These are phyloP conservation scores for Ochromonas danica DNA, from an alignment of 108 stramenopile genomes.

Conservation along the genomic window DNA sequence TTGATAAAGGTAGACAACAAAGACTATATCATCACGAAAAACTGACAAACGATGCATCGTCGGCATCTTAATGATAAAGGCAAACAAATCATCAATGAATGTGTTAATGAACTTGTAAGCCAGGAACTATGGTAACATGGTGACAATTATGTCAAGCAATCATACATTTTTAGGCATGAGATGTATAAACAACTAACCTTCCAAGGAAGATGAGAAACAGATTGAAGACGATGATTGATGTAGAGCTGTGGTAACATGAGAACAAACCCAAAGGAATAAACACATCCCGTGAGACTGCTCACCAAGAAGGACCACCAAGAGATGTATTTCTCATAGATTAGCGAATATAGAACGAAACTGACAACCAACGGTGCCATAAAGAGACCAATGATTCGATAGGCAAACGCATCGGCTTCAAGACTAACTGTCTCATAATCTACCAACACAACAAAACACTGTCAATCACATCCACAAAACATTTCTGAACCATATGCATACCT, in stretches of 20 bases:
- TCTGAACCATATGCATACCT: too few relatives aligned
- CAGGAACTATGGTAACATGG: conserved; percentile 60
- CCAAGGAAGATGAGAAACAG: conserved; percentile 83
- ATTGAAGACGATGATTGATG: conserved; percentile 80
- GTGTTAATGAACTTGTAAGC: conserved; percentile 86
- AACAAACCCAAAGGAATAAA: conserved; percentile 81
- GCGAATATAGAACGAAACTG: conserved; percentile 67
- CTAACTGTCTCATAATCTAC: too few relatives aligned
- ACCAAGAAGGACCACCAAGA: conserved; percentile 88
- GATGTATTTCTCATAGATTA: conserved; percentile 66
- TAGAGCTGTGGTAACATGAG: conserved; percentile 85
- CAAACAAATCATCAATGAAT: conserved; percentile 89
- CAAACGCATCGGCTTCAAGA: conserved; percentile 75
- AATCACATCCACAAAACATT: too few relatives aligned
- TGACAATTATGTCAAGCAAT: too few relatives aligned
- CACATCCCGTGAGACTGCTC: conserved; percentile 65
- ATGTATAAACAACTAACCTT: background rate
- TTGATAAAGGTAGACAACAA: conserved; percentile 90
- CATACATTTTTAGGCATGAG: too few relatives aligned
- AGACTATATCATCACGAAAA: conserved; percentile 92
- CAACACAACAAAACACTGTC: too few relatives aligned
- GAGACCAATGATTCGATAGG: conserved; percentile 65
- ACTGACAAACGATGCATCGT: conserved; percentile 88
- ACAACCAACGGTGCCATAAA: conserved; percentile 70
- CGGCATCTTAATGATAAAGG: conserved; percentile 93